phyloP scores from a whole-genome alignment of 345 rosid genomes.

The Citrus cavaleriei region DNA sequence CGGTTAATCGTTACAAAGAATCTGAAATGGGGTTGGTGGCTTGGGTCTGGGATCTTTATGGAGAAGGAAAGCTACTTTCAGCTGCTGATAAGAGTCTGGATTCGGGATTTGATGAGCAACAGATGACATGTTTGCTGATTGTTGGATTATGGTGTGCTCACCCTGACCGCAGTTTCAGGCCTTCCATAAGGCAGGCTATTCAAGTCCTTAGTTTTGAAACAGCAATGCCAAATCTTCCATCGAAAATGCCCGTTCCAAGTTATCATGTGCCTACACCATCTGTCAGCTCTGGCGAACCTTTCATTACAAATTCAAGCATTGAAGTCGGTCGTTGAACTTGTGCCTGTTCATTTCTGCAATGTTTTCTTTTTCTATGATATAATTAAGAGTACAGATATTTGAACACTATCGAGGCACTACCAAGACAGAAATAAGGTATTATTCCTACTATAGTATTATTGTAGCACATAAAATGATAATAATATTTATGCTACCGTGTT shows the following conservation, averaged over 20 bases:
- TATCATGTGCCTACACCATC: background rate
- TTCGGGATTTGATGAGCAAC: background rate
- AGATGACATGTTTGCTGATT: background rate
- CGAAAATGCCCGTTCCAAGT: conserved; percentile 20
- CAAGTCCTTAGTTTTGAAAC: conserved; percentile 19
- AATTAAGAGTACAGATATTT: too few relatives aligned
- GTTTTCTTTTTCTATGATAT: too few relatives aligned
- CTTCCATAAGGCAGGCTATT: conserved; percentile 15
- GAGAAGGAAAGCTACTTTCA: background rate
- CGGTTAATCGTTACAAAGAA: background rate
- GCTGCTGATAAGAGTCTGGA: background rate
- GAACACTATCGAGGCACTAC: too few relatives aligned
- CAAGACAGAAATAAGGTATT: too few relatives aligned
- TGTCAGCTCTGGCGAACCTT: background rate
- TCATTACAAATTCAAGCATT: background rate
- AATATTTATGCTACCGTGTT: too few relatives aligned
- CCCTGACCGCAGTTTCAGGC: background rate
- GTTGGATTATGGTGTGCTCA: conserved; percentile 7
- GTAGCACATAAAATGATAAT: too few relatives aligned
- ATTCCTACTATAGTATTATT: too few relatives aligned
- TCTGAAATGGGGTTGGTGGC: background rate
- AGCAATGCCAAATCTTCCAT: conserved; percentile 8
- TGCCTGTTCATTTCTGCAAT: background rate
- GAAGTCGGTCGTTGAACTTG: background rate
- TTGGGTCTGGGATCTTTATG: conserved; percentile 25